Conservation (phyloP, 139 green algal species). For the Chlorella sp. region DNA sequence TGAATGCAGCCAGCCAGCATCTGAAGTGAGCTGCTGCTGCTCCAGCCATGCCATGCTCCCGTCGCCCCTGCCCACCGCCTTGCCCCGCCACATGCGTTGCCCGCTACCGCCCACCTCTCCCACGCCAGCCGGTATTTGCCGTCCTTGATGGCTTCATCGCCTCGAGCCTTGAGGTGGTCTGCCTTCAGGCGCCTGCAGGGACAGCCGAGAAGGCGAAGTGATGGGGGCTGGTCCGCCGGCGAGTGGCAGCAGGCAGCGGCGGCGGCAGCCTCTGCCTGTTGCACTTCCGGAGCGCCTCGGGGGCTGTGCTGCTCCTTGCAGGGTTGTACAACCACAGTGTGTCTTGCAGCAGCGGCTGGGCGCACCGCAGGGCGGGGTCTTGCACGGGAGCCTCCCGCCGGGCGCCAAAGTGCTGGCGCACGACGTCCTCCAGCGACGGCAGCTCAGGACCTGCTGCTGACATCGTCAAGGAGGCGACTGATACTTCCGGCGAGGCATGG, state of each 20-base stretch:
- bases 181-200: slow-evolving; percentile 40
- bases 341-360: no score
- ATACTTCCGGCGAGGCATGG: no score
- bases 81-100: no score
- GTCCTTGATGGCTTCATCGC: slow-evolving; percentile 38
- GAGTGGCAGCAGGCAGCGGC: neutral
- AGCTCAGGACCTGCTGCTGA: neutral
- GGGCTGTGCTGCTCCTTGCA: neutral
- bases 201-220: neutral
- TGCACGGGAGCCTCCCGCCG: neutral
- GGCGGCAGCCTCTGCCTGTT: neutral
- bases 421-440: slow-evolving; percentile 20
- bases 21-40: no score
- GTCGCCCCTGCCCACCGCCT: no score
- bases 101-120: neutral
- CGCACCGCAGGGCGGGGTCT: slow-evolving; percentile 4
- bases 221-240: no score
- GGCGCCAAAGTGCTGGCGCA: neutral
- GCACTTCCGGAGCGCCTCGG: neutral
- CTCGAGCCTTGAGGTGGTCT: slow-evolving; percentile 49
- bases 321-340: no score
- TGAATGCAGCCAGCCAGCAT: no score
- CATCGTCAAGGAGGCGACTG: no score
- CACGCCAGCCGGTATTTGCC: slow-evolving; percentile 48
- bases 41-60: no score